Base-by-base conservation (phyloP, 164 flowering plant species). In the Pachysandra terminalis region DNA sequence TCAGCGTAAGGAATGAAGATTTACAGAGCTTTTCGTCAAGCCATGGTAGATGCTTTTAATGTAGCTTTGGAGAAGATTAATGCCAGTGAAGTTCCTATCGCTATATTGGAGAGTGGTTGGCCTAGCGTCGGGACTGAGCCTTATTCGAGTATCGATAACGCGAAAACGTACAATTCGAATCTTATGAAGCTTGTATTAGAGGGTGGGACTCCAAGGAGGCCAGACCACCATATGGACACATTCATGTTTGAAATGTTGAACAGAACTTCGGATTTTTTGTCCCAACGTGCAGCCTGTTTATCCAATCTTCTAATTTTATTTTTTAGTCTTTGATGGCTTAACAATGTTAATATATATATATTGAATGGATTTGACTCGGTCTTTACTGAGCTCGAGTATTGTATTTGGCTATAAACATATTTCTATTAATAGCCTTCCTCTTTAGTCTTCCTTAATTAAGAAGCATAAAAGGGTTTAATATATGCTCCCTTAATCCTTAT, bases 21-120 rank as follows among this genome's bases (percentile, higher is more conserved):
- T 3, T 75, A 15, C 37, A 5, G 15, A 25, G 4, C 17, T 27
- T 71, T 19, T 53, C 68, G 0, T 3, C 61, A 3, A 56, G 48
- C 82, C 22, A 73, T 73, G 69, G 81, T 77, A 0, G 85, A 82
- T 40, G 56, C 80, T 2, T 61, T 77, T 21, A 28, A 69, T 22
- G 66, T 74, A 1, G 81, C 83, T 0, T 16, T 74, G 69, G 78
- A 70, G 75, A 78, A 74, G 68, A 49, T 62, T 0, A 57, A 63
- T 5, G 56, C 17, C 8, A 7, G 60, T 7, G 25, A 56, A 19
- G 71, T 77, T 1, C 9, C 13, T 3, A 28, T 77, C 15, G 73
- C 23, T 12, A 59, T 74, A n/a, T 59, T 77, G 0, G 82, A 81
- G 69, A 76, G 53, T 5, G 77, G 81, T 7, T 81, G 80, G 82